These are phyloP conservation scores for Saturnispora sekii DNA, from an alignment of 805 yeast genomes.

Conservation along the genomic window DNA sequence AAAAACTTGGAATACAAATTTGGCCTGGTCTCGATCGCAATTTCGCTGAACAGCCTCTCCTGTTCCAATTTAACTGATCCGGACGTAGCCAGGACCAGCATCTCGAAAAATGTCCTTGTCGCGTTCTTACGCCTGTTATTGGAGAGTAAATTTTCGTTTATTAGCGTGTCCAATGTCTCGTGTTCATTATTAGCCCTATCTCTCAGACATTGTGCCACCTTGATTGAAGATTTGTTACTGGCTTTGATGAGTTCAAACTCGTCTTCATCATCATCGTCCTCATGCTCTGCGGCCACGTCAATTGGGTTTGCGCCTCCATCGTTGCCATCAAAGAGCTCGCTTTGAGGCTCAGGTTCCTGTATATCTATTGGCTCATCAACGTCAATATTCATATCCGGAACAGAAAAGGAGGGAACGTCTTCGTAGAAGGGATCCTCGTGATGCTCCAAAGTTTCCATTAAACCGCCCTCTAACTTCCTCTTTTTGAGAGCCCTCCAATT, in stretches of 20 bases:
- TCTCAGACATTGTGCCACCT: conserved; percentile 41
- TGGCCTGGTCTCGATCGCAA: conserved; percentile 31
- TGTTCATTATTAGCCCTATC: not conserved
- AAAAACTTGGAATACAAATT: conserved; percentile 14
- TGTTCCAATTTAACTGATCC: conserved; percentile 62
- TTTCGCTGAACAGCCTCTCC: conserved; percentile 48
- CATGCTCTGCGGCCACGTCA: too few relatives aligned
- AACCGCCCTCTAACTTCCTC: conserved; percentile 8
- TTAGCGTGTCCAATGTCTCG: conserved; percentile 29
- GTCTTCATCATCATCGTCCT: conserved; percentile 13
- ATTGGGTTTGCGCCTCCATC: conserved; percentile 6
- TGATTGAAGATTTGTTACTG: conserved; percentile 39
- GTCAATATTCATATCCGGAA: not conserved
- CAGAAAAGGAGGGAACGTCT: not conserved
- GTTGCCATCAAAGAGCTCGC: conserved; percentile 12
- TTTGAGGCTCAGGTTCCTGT: not conserved
- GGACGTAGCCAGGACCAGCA: conserved; percentile 70
- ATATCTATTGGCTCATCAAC: not conserved
- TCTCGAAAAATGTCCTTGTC: conserved; percentile 68
- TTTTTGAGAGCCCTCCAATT: conserved; percentile 13
- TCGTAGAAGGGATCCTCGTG: not conserved
- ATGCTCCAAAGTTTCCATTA: not conserved
- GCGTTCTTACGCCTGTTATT: conserved; percentile 44
- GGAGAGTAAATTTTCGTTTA: conserved; percentile 27
- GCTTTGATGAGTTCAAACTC: conserved; percentile 14